Percentiles rank a stretch among this genome's conserved stretches.
Evolutionary conservation across 148 eudicot species (phyloP).

Genomic region (Heliamphora exappendiculata): DNA sequence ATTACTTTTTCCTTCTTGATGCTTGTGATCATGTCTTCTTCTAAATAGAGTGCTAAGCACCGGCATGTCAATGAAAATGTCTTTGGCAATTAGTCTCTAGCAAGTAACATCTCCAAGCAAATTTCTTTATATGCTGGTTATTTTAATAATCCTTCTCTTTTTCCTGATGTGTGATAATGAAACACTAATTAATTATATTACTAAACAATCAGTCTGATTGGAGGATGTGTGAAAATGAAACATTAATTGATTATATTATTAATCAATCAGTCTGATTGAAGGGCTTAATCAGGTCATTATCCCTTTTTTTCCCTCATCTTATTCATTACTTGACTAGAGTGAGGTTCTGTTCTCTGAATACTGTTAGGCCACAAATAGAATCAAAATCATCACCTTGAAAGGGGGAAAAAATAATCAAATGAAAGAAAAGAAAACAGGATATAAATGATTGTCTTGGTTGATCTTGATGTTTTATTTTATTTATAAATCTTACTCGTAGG

Average conservation of each 20-base stretch:
- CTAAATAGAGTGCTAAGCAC: not conserved
- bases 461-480: not conserved
- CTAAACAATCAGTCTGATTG: too few relatives aligned
- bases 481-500: not conserved
- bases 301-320: not conserved
- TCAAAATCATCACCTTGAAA: not conserved
- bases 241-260: too few relatives aligned
- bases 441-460: not conserved
- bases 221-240: too few relatives aligned
- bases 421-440: not conserved
- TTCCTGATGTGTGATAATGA: not conserved
- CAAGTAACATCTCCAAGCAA: not conserved
- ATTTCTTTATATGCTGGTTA: not conserved
- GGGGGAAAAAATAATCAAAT: not conserved
- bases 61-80: not conserved
- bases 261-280: too few relatives aligned
- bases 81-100: not conserved
- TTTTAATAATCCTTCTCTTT: not conserved
- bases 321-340: not conserved
- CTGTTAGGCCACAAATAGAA: not conserved
- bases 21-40: not conserved
- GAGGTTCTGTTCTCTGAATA: not conserved
- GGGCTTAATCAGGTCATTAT: not conserved
- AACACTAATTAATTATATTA: not conserved
- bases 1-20: not conserved